phyloP scores from a whole-genome alignment of 2,329 filamentous ascomycete species.

The Xylaria sp. region DNA sequence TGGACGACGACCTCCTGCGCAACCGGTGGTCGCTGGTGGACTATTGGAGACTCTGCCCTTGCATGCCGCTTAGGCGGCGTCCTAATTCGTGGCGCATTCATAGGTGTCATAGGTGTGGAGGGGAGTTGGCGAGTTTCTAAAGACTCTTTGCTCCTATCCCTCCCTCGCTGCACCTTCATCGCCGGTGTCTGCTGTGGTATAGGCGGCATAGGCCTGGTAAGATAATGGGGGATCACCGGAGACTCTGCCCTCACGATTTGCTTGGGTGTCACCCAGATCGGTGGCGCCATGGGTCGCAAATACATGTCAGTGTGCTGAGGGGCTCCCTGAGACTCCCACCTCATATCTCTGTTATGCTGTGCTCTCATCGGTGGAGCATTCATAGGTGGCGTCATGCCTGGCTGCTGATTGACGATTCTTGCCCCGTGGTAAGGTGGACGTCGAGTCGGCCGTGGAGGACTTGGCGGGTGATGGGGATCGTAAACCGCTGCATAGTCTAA shows the following conservation, averaged over 20 bases:
- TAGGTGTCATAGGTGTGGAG: not conserved
- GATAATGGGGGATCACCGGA: too few relatives aligned
- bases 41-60: slow-evolving; percentile 6
- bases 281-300: not conserved
- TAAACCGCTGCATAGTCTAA: slow-evolving; percentile 37
- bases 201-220: too few relatives aligned
- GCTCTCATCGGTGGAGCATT: slow-evolving; percentile 17
- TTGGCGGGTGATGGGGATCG: slow-evolving; percentile 24
- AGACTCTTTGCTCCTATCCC: too few relatives aligned
- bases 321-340: too few relatives aligned
- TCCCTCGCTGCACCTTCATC: too few relatives aligned
- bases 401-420: slow-evolving; percentile 28
- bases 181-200: too few relatives aligned
- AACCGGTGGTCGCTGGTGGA: not conserved
- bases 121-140: too few relatives aligned
- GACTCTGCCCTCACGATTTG: too few relatives aligned
- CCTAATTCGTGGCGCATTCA: not conserved
- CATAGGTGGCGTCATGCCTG: slow-evolving; percentile 6
- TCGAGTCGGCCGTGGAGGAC: slow-evolving; percentile 4
- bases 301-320: too few relatives aligned
- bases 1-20: slow-evolving; percentile 23
- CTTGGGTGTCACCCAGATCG: not conserved
- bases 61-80: not conserved
- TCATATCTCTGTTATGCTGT: too few relatives aligned
- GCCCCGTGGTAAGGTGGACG: slow-evolving; percentile 10